Conservation (phyloP, 495 filamentous ascomycete genomes). For the Lindgomyces ingoldianus region DNA sequence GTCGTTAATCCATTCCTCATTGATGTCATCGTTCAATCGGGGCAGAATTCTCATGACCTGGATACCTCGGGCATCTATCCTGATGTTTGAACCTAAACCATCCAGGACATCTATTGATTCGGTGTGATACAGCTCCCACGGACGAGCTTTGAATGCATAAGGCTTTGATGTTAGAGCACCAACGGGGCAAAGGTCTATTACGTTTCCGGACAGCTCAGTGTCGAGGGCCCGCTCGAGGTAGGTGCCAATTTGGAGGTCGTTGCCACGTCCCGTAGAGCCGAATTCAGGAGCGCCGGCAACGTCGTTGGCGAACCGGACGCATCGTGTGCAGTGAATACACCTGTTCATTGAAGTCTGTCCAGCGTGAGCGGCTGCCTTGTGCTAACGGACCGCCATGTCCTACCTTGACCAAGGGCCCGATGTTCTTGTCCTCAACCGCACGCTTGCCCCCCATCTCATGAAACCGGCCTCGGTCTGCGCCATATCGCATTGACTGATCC, state of each 20-base stretch:
- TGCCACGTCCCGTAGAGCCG: constrained; percentile 90
- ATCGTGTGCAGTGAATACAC: constrained; percentile 98
- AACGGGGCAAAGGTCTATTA: constrained; percentile 97
- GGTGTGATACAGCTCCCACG: constrained; percentile 91
- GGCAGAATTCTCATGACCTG: constrained; percentile 95
- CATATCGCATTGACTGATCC: constrained; percentile 98
- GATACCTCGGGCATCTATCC: constrained; percentile 88
- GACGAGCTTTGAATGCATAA: constrained; percentile 93
- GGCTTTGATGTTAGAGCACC: constrained; percentile 95
- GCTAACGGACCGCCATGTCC: background rate
- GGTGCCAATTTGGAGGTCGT: constrained; percentile 96
- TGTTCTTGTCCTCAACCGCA: constrained; percentile 98
- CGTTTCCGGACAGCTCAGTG: constrained; percentile 92
- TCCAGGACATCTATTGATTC: constrained; percentile 95
- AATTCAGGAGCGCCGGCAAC: constrained; percentile 93
- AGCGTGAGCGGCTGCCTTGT: constrained; percentile 13
- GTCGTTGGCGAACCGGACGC: constrained; percentile 96
- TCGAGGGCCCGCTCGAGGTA: constrained; percentile 91
- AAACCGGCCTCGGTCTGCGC: constrained; percentile 92
- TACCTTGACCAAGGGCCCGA: constrained; percentile 90
- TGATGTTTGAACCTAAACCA: constrained; percentile 88
- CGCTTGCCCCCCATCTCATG: constrained; percentile 94
- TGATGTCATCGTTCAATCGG: constrained; percentile 92
- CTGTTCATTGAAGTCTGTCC: constrained; percentile 93
- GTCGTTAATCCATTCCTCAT: constrained; percentile 99